A percentile compares a stretch with the other conserved stretches of the same genome.
These are phyloP conservation scores for Paramecium sonneborni DNA, from an alignment of 73 alveolate genomes.

Conservation along the genomic window DNA sequence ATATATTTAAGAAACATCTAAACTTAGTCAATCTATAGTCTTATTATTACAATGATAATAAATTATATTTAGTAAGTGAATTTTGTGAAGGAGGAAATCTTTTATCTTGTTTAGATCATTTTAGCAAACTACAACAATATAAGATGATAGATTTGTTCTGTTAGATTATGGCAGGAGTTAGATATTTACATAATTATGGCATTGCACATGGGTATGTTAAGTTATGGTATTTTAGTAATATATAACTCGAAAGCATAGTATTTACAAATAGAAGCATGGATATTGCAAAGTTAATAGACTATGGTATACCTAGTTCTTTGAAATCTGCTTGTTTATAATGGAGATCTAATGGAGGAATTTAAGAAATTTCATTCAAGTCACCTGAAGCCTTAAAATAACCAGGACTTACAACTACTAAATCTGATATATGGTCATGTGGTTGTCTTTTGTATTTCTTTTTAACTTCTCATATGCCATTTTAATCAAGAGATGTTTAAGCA, in stretches of 20 bases:
- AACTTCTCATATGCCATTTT: slow-evolving; percentile 50
- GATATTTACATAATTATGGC: background rate
- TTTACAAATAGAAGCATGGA: background rate
- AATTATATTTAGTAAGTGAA: background rate
- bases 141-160: background rate
- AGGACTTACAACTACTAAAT: background rate
- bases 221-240: background rate
- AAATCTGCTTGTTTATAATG: background rate
- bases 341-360: background rate
- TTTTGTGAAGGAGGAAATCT: slow-evolving; percentile 50
- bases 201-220: slow-evolving; percentile 26
- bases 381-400: slow-evolving; percentile 12
- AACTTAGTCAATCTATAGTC: background rate
- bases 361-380: background rate
- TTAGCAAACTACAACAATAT: background rate
- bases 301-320: background rate
- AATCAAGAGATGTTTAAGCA: background rate
- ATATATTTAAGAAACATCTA: background rate
- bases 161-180: slow-evolving; percentile 26
- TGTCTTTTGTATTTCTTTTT: slow-evolving; percentile 28
- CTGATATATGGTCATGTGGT: slow-evolving; percentile 53
- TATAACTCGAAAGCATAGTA: background rate
- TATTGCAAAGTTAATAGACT: background rate
- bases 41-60: slow-evolving; percentile 2
- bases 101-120: background rate